phyloP scores from a whole-genome alignment of 2,329 filamentous ascomycete species.

The Colletotrichum sublineola region DNA sequence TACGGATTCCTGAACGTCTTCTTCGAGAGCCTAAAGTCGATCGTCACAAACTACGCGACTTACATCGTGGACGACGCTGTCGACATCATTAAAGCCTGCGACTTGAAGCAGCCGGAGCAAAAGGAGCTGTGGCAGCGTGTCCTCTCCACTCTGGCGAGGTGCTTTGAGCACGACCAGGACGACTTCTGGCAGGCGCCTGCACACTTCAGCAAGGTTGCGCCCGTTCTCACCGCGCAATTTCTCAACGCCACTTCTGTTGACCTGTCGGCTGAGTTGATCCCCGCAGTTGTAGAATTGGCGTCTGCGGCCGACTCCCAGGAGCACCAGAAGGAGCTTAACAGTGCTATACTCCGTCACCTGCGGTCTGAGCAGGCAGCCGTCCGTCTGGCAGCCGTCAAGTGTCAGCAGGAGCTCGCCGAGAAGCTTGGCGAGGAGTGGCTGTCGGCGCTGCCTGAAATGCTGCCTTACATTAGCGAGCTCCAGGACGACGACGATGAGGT shows the following conservation, averaged over 20 bases:
- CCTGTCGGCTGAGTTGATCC: constrained; percentile 70
- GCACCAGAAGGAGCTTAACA: constrained; percentile 92
- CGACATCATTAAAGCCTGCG: constrained; percentile 66
- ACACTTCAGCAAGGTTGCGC: constrained; percentile 82
- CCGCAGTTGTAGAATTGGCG: constrained; percentile 84
- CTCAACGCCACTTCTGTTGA: constrained; percentile 60
- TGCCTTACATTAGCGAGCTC: constrained; percentile 94
- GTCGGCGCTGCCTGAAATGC: constrained; percentile 90
- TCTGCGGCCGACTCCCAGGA: constrained; percentile 85
- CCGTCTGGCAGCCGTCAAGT: constrained; percentile 84
- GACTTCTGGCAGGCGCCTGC: constrained; percentile 95
- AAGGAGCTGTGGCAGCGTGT: constrained; percentile 76
- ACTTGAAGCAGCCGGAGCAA: constrained; percentile 64
- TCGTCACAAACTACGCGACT: constrained; percentile 91
- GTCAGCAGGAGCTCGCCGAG: constrained; percentile 84
- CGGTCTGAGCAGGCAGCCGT: constrained; percentile 79
- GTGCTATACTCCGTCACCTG: constrained; percentile 81
- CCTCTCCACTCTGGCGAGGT: constrained; percentile 78
- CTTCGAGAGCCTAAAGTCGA: constrained; percentile 89
- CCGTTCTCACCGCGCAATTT: constrained; percentile 78
- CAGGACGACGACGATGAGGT: constrained; percentile 96
- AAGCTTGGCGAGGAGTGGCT: constrained; percentile 94
- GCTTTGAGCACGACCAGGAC: constrained; percentile 91
- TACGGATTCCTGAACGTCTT: constrained; percentile 86
- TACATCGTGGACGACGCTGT: constrained; percentile 85